A percentile compares a stretch with the other conserved stretches of the same genome.
Conservation (phyloP, 1,139 yeast species). For the Suhomyces coccinellae region DNA sequence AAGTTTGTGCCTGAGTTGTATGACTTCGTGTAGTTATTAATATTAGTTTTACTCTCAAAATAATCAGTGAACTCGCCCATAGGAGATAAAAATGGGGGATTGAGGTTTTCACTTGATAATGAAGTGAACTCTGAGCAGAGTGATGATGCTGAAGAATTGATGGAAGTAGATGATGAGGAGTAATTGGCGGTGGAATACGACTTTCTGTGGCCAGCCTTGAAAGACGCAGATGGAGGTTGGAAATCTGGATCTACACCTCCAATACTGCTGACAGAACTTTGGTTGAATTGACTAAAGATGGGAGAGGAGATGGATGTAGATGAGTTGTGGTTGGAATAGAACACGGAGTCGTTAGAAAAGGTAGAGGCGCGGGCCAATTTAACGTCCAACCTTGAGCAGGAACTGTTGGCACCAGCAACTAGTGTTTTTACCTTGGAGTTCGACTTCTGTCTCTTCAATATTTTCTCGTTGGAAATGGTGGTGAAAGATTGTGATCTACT, state of each 20-base stretch:
- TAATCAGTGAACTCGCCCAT: constrained; percentile 21
- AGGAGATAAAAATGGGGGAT: constrained; percentile 30
- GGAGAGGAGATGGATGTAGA: constrained; percentile 13
- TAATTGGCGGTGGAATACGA: constrained; percentile 22
- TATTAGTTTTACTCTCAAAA: constrained; percentile 18
- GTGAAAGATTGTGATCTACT: constrained; percentile 34
- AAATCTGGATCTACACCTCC: constrained; percentile 24
- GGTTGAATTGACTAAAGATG: constrained; percentile 12
- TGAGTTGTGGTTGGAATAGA: constrained; percentile 15
- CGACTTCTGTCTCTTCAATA: constrained; percentile 40
- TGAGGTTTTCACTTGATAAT: constrained; percentile 32
- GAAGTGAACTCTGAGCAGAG: constrained; percentile 28
- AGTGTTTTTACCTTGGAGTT: constrained; percentile 15
- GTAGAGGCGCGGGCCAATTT: constrained; percentile 25
- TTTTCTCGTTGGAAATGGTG: constrained; percentile 35
- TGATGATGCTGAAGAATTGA: constrained; percentile 30
- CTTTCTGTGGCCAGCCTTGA: constrained; percentile 24
- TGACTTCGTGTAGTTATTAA: constrained; percentile 9
- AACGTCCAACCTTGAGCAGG: constrained; percentile 12
- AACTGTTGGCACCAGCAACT: constrained; percentile 1
- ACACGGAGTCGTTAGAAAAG: constrained; percentile 25
- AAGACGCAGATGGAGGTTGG: constrained; percentile 37
- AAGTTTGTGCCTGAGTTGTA: not conserved
- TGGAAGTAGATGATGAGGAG: constrained; percentile 25
- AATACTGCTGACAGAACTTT: constrained; percentile 4